These are phyloP conservation scores for Plasmodium sp. DNA, from an alignment of 169 alveolate genomes.

Conservation along the genomic window DNA sequence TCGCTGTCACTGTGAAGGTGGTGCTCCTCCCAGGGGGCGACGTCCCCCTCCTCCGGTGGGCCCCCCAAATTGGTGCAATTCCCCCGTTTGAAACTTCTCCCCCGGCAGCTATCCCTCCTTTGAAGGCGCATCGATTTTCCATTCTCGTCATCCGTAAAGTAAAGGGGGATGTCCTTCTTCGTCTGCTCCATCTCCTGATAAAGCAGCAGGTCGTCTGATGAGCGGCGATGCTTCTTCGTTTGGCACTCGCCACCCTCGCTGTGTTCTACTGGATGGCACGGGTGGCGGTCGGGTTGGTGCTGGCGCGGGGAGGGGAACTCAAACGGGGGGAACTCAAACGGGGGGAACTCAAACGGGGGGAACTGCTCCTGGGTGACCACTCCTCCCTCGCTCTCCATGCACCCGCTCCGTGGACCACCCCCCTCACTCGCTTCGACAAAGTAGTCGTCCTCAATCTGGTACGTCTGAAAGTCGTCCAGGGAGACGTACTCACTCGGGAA, in stretches of 20 bases:
- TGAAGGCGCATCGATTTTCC: not conserved
- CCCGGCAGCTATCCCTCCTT: not conserved
- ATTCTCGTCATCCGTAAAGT: slow-evolving; percentile 58
- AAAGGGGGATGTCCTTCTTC: slow-evolving; percentile 30
- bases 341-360: too few species aligned
- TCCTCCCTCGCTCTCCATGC: not conserved
- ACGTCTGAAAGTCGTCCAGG: not conserved
- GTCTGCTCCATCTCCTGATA: not conserved
- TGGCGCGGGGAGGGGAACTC: not conserved
- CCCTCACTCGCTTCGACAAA: not conserved
- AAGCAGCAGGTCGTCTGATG: not conserved
- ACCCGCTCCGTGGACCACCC: not conserved
- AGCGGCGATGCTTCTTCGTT: not conserved
- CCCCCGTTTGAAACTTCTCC: not conserved
- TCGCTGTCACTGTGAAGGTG: not conserved
- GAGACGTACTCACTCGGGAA: slow-evolving; percentile 30
- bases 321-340: not conserved
- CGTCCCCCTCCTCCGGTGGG: not conserved
- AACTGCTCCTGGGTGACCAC: not conserved
- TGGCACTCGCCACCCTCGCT: not conserved
- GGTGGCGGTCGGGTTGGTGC: not conserved
- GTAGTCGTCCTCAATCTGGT: not conserved
- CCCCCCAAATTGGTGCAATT: not conserved
- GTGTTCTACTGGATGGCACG: not conserved
- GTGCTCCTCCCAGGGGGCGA: not conserved